Conservation (phyloP, 2,329 filamentous ascomycete species). For the Pestalotiopsis sp. region DNA sequence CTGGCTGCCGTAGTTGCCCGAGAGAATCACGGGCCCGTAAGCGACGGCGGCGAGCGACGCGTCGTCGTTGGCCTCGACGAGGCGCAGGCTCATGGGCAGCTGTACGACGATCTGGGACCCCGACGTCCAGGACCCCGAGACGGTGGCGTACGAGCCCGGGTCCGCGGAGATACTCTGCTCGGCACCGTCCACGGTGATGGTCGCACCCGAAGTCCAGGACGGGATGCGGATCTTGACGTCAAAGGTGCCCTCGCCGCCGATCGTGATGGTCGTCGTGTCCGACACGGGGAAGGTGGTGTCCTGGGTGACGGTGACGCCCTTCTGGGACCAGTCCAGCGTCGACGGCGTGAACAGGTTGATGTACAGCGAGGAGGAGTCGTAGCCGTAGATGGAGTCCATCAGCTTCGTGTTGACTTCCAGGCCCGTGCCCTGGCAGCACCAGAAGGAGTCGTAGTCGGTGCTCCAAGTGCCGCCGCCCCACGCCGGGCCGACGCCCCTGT, state of each 20-base stretch:
- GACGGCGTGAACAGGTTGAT: conserved; percentile 52
- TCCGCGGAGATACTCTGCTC: conserved; percentile 21
- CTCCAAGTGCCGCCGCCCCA: conserved; percentile 56
- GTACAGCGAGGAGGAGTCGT: conserved; percentile 40
- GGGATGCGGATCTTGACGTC: conserved; percentile 45
- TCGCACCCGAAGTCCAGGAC: conserved; percentile 40
- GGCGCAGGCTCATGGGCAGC: conserved; percentile 45
- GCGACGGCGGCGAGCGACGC: conserved; percentile 41
- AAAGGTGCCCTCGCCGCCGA: conserved; percentile 33
- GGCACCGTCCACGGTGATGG: conserved; percentile 42
- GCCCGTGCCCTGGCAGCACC: conserved; percentile 54
- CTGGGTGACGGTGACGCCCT: conserved; percentile 41
- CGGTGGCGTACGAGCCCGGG: conserved; percentile 40
- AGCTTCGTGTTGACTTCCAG: conserved; percentile 53
- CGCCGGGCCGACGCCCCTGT: conserved; percentile 49
- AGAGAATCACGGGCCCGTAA: conserved; percentile 45
- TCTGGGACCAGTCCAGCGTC: conserved; percentile 41
- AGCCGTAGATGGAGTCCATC: conserved; percentile 52
- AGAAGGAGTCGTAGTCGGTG: conserved; percentile 52
- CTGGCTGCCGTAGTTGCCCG: conserved; percentile 43
- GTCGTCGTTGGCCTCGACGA: conserved; percentile 48
- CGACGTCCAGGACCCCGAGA: conserved; percentile 41
- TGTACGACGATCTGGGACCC: conserved; percentile 43
- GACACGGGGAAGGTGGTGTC: conserved; percentile 40
- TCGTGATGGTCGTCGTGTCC: conserved; percentile 38